Evolutionary conservation across 2,329 filamentous ascomycete species (phyloP), one percentile per base, ranked within the genome.

Genomic region (Aspergillus arachidicola): DNA sequence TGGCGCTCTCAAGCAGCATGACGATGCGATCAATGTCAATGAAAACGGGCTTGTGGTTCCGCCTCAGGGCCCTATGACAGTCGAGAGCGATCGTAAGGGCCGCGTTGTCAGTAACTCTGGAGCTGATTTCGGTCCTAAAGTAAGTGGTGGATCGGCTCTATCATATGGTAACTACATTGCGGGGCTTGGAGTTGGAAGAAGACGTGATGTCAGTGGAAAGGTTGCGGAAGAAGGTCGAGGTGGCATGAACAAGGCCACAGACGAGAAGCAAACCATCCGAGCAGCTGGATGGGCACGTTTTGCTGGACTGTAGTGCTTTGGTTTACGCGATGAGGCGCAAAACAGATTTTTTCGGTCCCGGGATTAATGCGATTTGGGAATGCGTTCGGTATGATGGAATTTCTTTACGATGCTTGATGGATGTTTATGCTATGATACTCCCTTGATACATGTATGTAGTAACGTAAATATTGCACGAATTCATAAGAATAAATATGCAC

Each of bases 231-330:
- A 83, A 72, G 80, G 81, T 5, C 73, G 80, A 28, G 72, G 76
- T 21, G 73, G 74, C 11, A 71, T 64, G 23, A 63, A 59, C 54
- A 64, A 65, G 56, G 68, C 66, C 19, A 61, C 66, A 57, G 59
- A 64, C 16, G 67, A 65, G 53, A 60, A 63, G 59, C 34, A 64
- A 68, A 56, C 64, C 51, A 6, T 69, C 60, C 74, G 77, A 28
- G 79, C 79, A 60, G 80, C 80, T 41, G 80, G 80, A 48, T 82
- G 80, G 80, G 79, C 80, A 43, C 73, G 80, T 11, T 82, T 81
- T 66, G 80, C 80, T 23, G 80, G 80, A 6, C 69, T 82, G 61
- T 82, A 67, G 73, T 56, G 16, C n/a, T 32, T 51, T 38, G 10
- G 4, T 30, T 9, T 16, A 26, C 16, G 11, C 10, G n/a, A 12